A percentile compares a stretch with the other conserved stretches of the same genome.
Conservation (phyloP, 225 moss, liverwort and hornwort species). For the Pleurozium schreberi region DNA sequence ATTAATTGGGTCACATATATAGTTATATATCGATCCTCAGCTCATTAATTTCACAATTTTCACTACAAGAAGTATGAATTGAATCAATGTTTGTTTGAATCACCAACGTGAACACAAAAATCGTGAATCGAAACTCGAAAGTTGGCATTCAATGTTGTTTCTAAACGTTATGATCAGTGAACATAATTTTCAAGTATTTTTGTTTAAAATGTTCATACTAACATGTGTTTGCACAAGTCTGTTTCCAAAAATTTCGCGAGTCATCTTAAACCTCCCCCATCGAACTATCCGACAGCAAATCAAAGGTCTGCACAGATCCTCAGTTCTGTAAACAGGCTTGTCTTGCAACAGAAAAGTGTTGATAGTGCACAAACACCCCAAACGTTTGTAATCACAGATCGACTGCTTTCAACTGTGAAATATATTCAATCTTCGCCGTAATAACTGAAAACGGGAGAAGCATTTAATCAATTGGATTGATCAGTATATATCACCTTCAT, state of each 20-base stretch:
- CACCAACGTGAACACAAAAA: no score
- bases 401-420: not conserved
- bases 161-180: not conserved
- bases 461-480: no score
- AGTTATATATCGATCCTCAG: no score
- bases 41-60: no score
- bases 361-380: not conserved
- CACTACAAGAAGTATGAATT: no score
- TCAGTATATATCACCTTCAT: conserved; percentile 12
- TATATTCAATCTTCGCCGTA: not conserved
- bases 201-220: not conserved
- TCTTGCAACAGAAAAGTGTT: not conserved
- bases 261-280: not conserved
- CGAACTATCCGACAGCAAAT: no score
- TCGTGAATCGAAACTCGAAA: no score
- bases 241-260: not conserved
- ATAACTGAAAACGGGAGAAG: not conserved
- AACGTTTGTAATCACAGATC: not conserved
- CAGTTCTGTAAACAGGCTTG: not conserved
- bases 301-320: not conserved
- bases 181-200: not conserved
- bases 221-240: not conserved
- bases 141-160: not conserved
- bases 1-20: not conserved
- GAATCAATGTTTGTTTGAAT: no score